phyloP scores from a whole-genome alignment of 225 moss, liverwort and hornwort genomes.

The Physcomitrium patens region DNA sequence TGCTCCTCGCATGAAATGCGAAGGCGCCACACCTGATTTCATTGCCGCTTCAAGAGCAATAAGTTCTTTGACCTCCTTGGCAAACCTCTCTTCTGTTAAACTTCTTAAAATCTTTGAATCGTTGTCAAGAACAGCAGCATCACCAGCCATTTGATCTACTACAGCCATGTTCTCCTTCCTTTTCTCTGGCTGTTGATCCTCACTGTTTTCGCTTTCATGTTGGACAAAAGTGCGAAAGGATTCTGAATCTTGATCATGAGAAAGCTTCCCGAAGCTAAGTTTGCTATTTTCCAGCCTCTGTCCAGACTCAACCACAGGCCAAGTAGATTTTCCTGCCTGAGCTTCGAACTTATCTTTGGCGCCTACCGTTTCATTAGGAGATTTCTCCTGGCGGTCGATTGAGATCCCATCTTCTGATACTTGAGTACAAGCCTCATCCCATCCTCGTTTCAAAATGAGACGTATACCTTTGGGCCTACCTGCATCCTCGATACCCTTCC shows the following conservation, averaged over 20 bases:
- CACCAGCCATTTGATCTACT: conserved; percentile 28
- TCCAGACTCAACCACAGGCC: conserved; percentile 47
- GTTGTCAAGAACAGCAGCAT: conserved; percentile 3
- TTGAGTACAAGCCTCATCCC: conserved; percentile 40
- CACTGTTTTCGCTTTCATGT: conserved; percentile 18
- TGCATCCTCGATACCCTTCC: conserved; percentile 23
- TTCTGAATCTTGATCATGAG: conserved; percentile 31
- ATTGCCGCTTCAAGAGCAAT: conserved; percentile 50
- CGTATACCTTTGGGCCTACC: conserved; percentile 40
- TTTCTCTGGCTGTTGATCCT: conserved; percentile 30
- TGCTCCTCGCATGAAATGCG: conserved; percentile 59
- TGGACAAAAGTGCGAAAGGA: conserved; percentile 28
- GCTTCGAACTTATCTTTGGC: conserved; percentile 24
- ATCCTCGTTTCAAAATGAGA: conserved; percentile 49
- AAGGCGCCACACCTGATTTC: conserved; percentile 61
- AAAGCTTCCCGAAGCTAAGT: conserved; percentile 32
- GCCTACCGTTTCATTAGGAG: conserved; percentile 2
- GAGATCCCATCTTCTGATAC: conserved; percentile 29
- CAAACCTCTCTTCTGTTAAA: conserved; percentile 35
- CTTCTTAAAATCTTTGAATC: conserved; percentile 32
- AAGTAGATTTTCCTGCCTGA: conserved; percentile 32
- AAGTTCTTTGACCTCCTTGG: conserved; percentile 48
- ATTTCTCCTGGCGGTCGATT: conserved; percentile 24
- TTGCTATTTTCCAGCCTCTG: conserved; percentile 35
- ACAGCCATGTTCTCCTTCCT: conserved; percentile 21